Evolutionary conservation across 116 monocot genomes (phyloP).

Genomic region (Phalaenopsis hybrid): DNA sequence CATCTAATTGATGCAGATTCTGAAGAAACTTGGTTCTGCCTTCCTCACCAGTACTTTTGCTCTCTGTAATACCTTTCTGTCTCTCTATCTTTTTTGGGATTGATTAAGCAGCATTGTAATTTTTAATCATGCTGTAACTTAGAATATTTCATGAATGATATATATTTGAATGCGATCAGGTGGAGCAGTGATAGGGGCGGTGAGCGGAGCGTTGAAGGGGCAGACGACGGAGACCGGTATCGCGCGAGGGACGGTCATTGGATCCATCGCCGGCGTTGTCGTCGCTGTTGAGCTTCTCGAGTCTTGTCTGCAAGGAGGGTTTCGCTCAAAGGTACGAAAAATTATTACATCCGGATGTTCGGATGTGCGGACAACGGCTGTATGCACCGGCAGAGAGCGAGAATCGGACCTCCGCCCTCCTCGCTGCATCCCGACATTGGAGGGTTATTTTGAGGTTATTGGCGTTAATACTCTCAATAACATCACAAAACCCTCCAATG

Average conservation of each 20-base stretch:
- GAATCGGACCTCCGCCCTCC: too few species aligned
- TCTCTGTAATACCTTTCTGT: constrained; percentile 20
- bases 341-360: too few species aligned
- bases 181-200: constrained; percentile 45
- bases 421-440: too few species aligned
- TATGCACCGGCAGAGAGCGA: too few species aligned
- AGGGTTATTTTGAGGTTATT: too few species aligned
- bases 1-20: background rate
- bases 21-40: constrained; percentile 31
- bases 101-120: background rate
- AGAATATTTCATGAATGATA: too few species aligned
- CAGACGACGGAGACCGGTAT: constrained; percentile 62
- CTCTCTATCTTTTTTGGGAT: background rate
- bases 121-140: background rate
- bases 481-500: too few species aligned
- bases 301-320: constrained; percentile 25
- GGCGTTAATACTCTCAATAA: too few species aligned
- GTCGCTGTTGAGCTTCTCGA: constrained; percentile 53
- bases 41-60: constrained; percentile 41
- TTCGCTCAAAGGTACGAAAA: background rate
- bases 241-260: constrained; percentile 30
- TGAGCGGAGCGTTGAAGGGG: constrained; percentile 49
- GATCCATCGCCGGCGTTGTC: constrained; percentile 44
- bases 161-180: constrained; percentile 16
- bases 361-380: too few species aligned